Evolutionary conservation across 1,284 basidiomycete genomes (phyloP), one percentile per base, ranked within the genome.

Genomic region (Ustilago crameri): DNA sequence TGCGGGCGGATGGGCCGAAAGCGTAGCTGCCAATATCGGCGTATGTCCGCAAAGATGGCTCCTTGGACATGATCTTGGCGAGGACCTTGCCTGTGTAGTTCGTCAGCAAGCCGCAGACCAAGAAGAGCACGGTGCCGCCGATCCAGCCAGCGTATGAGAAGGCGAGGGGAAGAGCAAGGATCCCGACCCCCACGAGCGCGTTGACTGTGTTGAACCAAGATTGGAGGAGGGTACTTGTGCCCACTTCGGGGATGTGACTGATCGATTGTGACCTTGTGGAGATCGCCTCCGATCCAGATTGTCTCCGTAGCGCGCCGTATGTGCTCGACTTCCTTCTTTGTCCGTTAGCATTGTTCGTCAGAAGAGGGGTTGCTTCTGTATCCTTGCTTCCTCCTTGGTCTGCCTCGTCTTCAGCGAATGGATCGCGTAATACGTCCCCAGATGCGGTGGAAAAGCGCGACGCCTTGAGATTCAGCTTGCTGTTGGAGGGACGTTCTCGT

Each of bases 131-230:
- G 3, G 62, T 49, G 14, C 80, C 81, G 10, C 74, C 68, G 20
- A 78, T 62, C 69, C 77, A 75, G 15, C 79, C 80, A 1, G 78
- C 74, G 14, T 76, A 71, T 2, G 76, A 74, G 24, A 82, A 78
- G 4, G 80, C 81, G 20, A 82, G 71, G 7, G 80, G 80, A 8
- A 82, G 58, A 10, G 79, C 78, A 42, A 82, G 70, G 32, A 82
- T 81, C 22, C 81, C 79, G 15, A 82, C 75, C 10, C 81, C 81
- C 20, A 82, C 69, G 3, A 82, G 64, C 5, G 79, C 81, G 57
- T 82, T 82, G 56, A 82, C 73, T 7, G 75, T 76, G 51, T 82
- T 82, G 75, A 82, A 82, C 80, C 78, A 81, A 23, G 77, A 78
- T 56, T 82, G 81, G 17, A 74, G 59, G 27, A 82, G 70, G 0